Conservation (phyloP, 164 flowering plant species). For the Berberis thunbergii region DNA sequence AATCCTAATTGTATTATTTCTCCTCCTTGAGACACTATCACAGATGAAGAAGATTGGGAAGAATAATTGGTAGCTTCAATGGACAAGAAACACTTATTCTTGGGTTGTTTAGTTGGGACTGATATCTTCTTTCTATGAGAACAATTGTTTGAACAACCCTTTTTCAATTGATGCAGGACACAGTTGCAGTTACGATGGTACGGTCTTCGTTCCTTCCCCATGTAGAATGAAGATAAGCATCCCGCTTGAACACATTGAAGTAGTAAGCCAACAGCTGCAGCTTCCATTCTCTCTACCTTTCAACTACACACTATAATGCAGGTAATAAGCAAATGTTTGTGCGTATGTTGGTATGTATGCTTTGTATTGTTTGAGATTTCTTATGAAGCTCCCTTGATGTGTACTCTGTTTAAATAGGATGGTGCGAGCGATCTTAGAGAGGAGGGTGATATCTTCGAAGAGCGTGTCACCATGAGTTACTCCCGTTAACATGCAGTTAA, state of each 20-base stretch:
- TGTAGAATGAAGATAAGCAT: slow-evolving; percentile 3
- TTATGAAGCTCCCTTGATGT: too few species aligned
- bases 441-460: too few species aligned
- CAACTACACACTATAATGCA: neutral
- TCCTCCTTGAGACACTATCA: neutral
- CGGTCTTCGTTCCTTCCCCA: slow-evolving; percentile 6
- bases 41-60: neutral
- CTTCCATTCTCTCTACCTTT: neutral
- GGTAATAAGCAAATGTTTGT: neutral
- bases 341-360: neutral
- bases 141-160: neutral
- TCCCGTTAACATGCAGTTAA: too few species aligned
- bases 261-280: neutral
- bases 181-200: slow-evolving; percentile 13
- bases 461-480: too few species aligned
- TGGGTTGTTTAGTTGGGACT: slow-evolving; percentile 1
- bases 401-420: too few species aligned
- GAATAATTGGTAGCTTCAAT: neutral
- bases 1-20: slow-evolving; percentile 1
- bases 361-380: neutral
- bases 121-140: slow-evolving; percentile 1
- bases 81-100: neutral
- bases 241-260: slow-evolving; percentile 7
- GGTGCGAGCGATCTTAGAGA: too few species aligned
- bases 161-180: slow-evolving; percentile 3